Conservation (phyloP, 495 filamentous ascomycete genomes). For the Penicillium egyptiacum region DNA sequence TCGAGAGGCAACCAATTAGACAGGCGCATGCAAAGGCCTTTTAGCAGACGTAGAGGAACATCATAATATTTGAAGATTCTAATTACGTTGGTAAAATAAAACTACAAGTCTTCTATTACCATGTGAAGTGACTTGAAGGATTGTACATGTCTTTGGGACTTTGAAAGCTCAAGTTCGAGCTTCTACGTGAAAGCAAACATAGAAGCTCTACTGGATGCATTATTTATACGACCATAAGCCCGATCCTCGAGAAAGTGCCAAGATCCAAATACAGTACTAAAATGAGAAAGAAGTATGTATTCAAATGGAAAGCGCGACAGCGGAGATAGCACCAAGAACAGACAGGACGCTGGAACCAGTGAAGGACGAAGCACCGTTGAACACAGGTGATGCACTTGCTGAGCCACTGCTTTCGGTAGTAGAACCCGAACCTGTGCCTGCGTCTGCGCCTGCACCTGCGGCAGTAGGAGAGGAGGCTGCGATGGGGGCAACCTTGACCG, state of each 20-base stretch:
- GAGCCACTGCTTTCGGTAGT: constrained; percentile 4
- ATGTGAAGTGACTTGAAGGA: not conserved
- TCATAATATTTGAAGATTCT: constrained; percentile 25
- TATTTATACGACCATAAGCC: not conserved
- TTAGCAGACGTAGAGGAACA: not conserved
- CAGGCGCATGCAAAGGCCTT: not conserved
- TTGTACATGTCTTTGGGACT: not conserved
- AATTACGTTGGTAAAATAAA: constrained; percentile 7
- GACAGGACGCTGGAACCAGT: not conserved
- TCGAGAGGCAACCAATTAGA: not conserved
- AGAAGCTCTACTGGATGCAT: not conserved
- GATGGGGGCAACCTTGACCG: not conserved
- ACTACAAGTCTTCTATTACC: not conserved
- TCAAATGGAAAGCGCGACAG: constrained; percentile 7
- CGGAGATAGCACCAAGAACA: not conserved
- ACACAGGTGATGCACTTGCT: constrained; percentile 1
- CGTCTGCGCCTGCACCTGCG: not conserved
- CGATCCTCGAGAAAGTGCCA: not conserved
- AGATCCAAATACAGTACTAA: not conserved
- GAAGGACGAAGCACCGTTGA: constrained; percentile 8
- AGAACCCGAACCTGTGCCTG: not conserved
- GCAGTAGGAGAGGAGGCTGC: not conserved
- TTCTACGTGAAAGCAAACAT: not conserved
- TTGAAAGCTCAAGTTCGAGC: not conserved
- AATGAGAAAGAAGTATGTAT: not conserved